Percentiles rank a stretch among this genome's conserved stretches.
phyloP scores from a whole-genome alignment of 1,284 basidiomycete genomes.

The Boletus holoroseus region DNA sequence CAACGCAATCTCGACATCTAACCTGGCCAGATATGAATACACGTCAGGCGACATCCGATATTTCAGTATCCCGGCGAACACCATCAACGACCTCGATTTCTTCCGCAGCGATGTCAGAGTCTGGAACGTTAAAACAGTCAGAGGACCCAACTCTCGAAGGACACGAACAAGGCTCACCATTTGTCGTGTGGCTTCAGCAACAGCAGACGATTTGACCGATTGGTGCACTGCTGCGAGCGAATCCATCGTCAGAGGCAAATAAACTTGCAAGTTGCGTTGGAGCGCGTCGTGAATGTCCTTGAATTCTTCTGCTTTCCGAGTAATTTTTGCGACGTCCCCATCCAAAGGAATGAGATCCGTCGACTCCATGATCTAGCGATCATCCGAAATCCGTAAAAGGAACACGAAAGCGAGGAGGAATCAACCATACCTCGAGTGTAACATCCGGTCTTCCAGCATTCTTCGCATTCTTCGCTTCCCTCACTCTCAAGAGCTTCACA shows the following conservation, averaged over 20 bases:
- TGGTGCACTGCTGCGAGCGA: slow-evolving; percentile 78
- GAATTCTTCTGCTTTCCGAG: slow-evolving; percentile 86
- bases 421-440: slow-evolving; percentile 72
- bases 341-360: slow-evolving; percentile 88
- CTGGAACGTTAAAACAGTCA: slow-evolving; percentile 36
- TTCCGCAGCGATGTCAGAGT: slow-evolving; percentile 57
- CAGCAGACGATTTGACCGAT: slow-evolving; percentile 67
- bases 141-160: neutral
- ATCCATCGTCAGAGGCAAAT: slow-evolving; percentile 93
- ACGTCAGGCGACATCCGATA: slow-evolving; percentile 89
- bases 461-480: slow-evolving; percentile 78
- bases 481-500: slow-evolving; percentile 72
- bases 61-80: slow-evolving; percentile 83
- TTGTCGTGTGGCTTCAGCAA: slow-evolving; percentile 68
- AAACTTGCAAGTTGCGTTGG: slow-evolving; percentile 84
- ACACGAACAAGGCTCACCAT: slow-evolving; percentile 46
- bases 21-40: slow-evolving; percentile 78
- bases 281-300: slow-evolving; percentile 81
- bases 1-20: slow-evolving; percentile 75
- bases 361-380: slow-evolving; percentile 71
- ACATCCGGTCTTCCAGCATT: slow-evolving; percentile 68
- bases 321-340: slow-evolving; percentile 82
- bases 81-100: slow-evolving; percentile 76
- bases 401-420: neutral
- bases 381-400: neutral